Percentiles rank a stretch among this genome's conserved stretches.
Conservation (phyloP, 495 filamentous ascomycete genomes). For the Amniculicola lignicola region DNA sequence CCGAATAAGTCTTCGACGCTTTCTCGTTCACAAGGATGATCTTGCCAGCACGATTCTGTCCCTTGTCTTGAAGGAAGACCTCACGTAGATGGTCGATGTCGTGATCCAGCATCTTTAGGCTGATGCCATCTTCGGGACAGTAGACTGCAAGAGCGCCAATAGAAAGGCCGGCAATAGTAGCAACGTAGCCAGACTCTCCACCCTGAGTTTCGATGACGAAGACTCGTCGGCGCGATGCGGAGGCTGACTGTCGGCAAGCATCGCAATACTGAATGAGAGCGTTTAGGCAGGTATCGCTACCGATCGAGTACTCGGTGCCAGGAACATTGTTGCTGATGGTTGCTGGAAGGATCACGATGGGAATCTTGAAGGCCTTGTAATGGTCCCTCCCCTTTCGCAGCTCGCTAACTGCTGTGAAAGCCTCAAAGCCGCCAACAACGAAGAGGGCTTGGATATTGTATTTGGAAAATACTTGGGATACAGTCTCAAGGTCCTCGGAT, state of each 20-base stretch:
- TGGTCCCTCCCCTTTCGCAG: slow-evolving; percentile 73
- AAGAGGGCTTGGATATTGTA: slow-evolving; percentile 91
- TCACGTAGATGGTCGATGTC: slow-evolving; percentile 90
- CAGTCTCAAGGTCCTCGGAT: slow-evolving; percentile 71
- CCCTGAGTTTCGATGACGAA: slow-evolving; percentile 99
- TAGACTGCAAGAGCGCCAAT: slow-evolving; percentile 96
- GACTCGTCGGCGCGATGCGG: slow-evolving; percentile 82
- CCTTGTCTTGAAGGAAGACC: slow-evolving; percentile 79
- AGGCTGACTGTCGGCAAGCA: slow-evolving; percentile 93
- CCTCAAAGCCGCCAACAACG: slow-evolving; percentile 94
- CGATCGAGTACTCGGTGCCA: slow-evolving; percentile 94
- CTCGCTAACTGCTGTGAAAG: slow-evolving; percentile 86
- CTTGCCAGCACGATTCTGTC: slow-evolving; percentile 87
- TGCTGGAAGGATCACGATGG: slow-evolving; percentile 88
- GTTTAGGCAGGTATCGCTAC: slow-evolving; percentile 95
- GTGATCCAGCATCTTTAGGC: slow-evolving; percentile 83
- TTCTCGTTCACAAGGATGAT: slow-evolving; percentile 93
- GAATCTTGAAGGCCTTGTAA: slow-evolving; percentile 85
- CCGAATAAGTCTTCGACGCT: slow-evolving; percentile 83
- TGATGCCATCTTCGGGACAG: slow-evolving; percentile 94
- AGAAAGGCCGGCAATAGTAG: slow-evolving; percentile 77
- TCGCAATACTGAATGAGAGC: slow-evolving; percentile 96
- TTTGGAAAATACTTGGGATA: slow-evolving; percentile 79
- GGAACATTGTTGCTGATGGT: slow-evolving; percentile 99
- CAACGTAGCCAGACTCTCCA: slow-evolving; percentile 89